Evolutionary conservation across 2,329 filamentous ascomycete species (phyloP).

Genomic region (Botrytis squamosa): DNA sequence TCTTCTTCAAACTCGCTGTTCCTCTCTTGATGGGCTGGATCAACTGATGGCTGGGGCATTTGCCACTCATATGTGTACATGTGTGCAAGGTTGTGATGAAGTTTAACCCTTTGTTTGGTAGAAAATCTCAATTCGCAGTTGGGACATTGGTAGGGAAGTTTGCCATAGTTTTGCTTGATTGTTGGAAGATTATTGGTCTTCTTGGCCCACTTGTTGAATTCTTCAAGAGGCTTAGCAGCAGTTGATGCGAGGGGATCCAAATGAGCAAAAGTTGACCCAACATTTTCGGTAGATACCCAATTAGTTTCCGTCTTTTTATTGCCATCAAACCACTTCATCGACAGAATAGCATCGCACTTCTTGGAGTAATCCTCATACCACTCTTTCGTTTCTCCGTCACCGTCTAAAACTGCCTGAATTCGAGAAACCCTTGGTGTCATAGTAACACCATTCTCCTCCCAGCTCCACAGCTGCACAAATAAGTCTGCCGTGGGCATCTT

Average conservation of each 20-base stretch:
- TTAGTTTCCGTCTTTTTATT: neutral
- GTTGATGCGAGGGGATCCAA: neutral
- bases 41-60: neutral
- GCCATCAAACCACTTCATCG: neutral
- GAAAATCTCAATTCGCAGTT: neutral
- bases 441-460: neutral
- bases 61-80: neutral
- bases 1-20: neutral
- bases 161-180: neutral
- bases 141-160: neutral
- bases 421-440: constrained; percentile 4
- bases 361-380: neutral
- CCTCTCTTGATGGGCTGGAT: neutral
- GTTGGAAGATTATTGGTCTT: neutral
- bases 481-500: neutral
- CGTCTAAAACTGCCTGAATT: neutral
- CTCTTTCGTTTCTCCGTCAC: neutral
- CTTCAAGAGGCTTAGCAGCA: neutral
- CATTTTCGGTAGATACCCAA: neutral
- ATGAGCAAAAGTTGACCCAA: neutral
- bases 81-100: neutral
- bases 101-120: neutral
- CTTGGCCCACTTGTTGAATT: neutral
- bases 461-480: constrained; percentile 4
- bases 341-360: neutral